Conservation (phyloP, 139 green algal species). For the Coelastrella sp. region DNA sequence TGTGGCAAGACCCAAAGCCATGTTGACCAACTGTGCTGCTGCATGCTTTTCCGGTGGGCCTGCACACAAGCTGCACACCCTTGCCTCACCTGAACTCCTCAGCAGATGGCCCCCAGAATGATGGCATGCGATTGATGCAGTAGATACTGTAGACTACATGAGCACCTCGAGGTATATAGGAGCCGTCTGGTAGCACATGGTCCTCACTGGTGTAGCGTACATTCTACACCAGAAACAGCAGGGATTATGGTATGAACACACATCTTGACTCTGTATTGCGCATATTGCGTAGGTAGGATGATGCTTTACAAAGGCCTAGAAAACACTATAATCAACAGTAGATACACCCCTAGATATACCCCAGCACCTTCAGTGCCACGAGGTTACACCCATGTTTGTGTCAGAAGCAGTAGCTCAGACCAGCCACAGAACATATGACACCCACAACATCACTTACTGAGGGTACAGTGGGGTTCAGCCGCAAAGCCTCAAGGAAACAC, state of each 20-base stretch:
- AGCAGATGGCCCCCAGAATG: conserved; percentile 32
- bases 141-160: conserved; percentile 8
- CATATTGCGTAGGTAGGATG: too few species aligned
- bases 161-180: background rate
- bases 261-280: too few species aligned
- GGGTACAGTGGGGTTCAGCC: conserved; percentile 44
- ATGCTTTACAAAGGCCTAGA: too few species aligned
- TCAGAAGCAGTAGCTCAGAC: too few species aligned
- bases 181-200: conserved; percentile 27
- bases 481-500: conserved; percentile 38
- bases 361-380: too few species aligned
- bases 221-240: conserved; percentile 5
- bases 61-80: background rate
- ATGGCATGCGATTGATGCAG: background rate
- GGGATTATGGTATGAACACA: too few species aligned
- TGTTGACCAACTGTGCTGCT: background rate
- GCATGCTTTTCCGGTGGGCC: too few species aligned
- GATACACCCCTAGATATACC: too few species aligned
- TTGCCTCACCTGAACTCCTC: conserved; percentile 39
- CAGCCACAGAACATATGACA: too few species aligned
- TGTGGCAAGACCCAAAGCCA: background rate
- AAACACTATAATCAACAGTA: too few species aligned
- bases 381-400: too few species aligned
- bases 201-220: background rate
- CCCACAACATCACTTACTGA: too few species aligned